Percentiles rank a stretch among this genome's conserved stretches.
Evolutionary conservation across 1,284 basidiomycete genomes (phyloP).

Genomic region (Anthracocystis panici-leucophaei): DNA sequence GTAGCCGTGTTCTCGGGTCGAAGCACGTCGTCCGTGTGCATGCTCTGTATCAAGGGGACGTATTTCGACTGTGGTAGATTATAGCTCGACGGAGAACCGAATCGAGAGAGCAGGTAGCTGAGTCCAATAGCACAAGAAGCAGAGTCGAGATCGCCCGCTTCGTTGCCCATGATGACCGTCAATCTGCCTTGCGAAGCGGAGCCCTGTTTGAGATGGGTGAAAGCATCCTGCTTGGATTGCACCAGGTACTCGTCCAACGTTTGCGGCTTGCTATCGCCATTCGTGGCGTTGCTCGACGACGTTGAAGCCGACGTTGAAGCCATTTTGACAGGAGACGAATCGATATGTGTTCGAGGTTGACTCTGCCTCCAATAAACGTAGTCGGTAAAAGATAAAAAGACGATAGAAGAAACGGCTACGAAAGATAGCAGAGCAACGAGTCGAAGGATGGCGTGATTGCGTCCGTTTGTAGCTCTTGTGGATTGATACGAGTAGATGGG

Average conservation of each 20-base stretch:
- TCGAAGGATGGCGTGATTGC: conserved; percentile 29
- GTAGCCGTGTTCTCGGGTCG: conserved; percentile 81
- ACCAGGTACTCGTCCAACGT: conserved; percentile 26
- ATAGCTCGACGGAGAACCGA: conserved; percentile 25
- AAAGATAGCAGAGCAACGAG: conserved; percentile 31
- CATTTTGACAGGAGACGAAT: neutral
- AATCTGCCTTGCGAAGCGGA: conserved; percentile 25
- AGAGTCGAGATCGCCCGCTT: conserved; percentile 67
- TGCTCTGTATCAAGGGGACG: conserved; percentile 82
- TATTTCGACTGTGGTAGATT: conserved; percentile 38
- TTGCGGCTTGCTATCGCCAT: neutral
- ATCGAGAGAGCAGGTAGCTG: conserved; percentile 59
- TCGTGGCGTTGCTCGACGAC: neutral
- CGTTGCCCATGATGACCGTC: conserved; percentile 66
- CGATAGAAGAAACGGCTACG: conserved; percentile 33
- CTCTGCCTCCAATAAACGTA: conserved; percentile 24
- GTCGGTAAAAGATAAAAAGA: conserved; percentile 38
- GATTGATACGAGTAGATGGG: conserved; percentile 37
- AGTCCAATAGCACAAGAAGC: conserved; percentile 60
- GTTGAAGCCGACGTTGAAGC: conserved; percentile 2
- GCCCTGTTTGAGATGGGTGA: conserved; percentile 24
- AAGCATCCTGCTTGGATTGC: conserved; percentile 34
- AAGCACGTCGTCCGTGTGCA: conserved; percentile 78
- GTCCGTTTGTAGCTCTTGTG: conserved; percentile 21
- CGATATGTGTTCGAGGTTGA: conserved; percentile 5